Conservation (phyloP, 2,329 filamentous ascomycete genomes). For the Fusarium dlaminii region DNA sequence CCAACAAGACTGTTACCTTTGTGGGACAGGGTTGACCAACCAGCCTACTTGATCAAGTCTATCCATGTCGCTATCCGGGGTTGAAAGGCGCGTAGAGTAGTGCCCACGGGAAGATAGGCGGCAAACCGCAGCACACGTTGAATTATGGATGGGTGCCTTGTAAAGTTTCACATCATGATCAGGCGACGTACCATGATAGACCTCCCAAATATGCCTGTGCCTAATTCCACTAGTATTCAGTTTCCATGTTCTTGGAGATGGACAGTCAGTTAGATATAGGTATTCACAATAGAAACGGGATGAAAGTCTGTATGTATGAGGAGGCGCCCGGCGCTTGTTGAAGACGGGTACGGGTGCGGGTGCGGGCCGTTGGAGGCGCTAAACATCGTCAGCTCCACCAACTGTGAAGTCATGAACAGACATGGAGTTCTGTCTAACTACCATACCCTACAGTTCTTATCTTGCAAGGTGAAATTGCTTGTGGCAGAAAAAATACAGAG, state of each 20-base stretch:
- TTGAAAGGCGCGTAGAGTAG: slow-evolving; percentile 16
- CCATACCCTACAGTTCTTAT: not conserved
- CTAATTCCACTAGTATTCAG: not conserved
- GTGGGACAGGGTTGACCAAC: not conserved
- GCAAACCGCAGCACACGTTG: slow-evolving; percentile 9
- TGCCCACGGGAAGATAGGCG: slow-evolving; percentile 6
- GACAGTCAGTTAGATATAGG: too few relatives aligned
- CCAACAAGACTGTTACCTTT: not conserved
- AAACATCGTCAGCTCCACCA: slow-evolving; percentile 8
- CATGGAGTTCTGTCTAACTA: not conserved
- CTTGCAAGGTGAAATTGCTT: not conserved
- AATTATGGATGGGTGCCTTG: not conserved
- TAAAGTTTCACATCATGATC: not conserved
- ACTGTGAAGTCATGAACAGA: not conserved
- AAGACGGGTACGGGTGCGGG: slow-evolving; percentile 2
- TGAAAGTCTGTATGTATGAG: too few relatives aligned
- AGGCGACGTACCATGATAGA: not conserved
- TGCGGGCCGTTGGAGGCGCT: slow-evolving; percentile 31
- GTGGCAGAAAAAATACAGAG: not conserved
- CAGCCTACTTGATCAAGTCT: not conserved
- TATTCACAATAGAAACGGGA: not conserved
- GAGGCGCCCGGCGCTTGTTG: not conserved
- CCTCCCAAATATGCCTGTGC: not conserved
- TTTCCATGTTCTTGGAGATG: not conserved
- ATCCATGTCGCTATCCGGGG: slow-evolving; percentile 1